Evolutionary conservation across 1,139 yeast genomes (phyloP), one percentile per base, ranked within the genome.

Genomic region (Suhomyces chickasaworum): DNA sequence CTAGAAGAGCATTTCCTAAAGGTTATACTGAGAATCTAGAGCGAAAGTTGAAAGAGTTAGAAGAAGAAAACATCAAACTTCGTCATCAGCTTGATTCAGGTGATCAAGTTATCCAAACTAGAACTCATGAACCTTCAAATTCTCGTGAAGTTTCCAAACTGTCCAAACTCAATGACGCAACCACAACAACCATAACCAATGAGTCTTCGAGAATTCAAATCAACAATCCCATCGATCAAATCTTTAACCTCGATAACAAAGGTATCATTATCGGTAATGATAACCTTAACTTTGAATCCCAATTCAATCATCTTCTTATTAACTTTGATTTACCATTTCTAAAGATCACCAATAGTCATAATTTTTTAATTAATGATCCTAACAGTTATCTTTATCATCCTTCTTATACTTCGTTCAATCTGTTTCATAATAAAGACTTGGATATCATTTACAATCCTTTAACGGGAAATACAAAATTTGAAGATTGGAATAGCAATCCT

Each of bases 11-110:
- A 0, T 75, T 72, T 43, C 80, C 80, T n/a, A 74, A 73, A 53
- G 80, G 80, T 1, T 75, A 86, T 57, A 86, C 95, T 0, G 89
- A 84, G 61, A 82, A 82, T 57, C 66, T 86, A 51, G 95, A 86
- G 58, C 75, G 73, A 45, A 81, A 80, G 56, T 70, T 86, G 34
- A 75, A 80, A 37, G 75, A 75, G 22, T 64, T 86, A 45, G 90
- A 86, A 58, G 78, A 80, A 13, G 89, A 83, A 53, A 78, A 80
- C 52, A 63, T 69, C 45, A 58, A 63, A 46, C 60, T 81, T 39
- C 59, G 68, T 42, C 49, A 53, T 10, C 58, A 57, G 41, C 45
- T 46, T 23, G 37, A 41, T 9, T 25, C 30, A 7, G 30, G 21
- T n/a, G 17, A 29, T 9, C 32, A 29, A 15, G 17, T 15, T 6